Base-by-base conservation (phyloP, 495 filamentous ascomycete species). In the Corynascus novoguineensis region DNA sequence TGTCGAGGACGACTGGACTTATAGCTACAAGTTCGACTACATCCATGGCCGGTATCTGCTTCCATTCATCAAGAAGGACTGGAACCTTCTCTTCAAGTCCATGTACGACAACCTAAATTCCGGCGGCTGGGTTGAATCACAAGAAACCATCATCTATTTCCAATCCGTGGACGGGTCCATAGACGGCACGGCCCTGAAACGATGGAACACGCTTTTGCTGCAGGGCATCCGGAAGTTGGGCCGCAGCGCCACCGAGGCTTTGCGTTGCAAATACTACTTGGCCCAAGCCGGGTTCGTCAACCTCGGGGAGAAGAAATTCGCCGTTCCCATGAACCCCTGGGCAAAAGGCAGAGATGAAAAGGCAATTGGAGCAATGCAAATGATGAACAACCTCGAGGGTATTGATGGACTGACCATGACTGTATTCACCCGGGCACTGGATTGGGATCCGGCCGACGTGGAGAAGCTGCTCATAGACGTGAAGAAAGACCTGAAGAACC, bases 251-350 rank as follows among this genome's bases (percentile, higher is more conserved):
- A n/a, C 41, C 29, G 15, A 60, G 57, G 24, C 42, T 10, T 12
- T 55, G 29, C 41, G 29, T 19, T 64, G 66, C 56, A 71, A 69
- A 32, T 56, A 58, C 17, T 67, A 60, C 57, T 50, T 71, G 59
- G 60, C 56, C 27, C 60, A 74, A 24, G 73, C 68, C 22, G 76
- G 77, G 5, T 80, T 81, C 53, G 61, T 69, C 14, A 70, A 80
- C 21, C 66, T 80, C 2, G 63, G 62, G 9, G 75, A 80, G 40
- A 63, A 68, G 38, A 59, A 57, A 27, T 78, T 77, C 50, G 75
- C 76, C 31, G 70, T 76, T 60, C 79, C 79, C 2, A 62, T 79
- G 32, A 77, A 78, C 19, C 68, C 79, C 8, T 84, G 82, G 82
- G 62, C 78, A 0, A 72, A 69, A 27, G 75, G 81, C 28, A 60